These are phyloP conservation scores for Solidago caesia DNA, from an alignment of 129 eudicot genomes.

Conservation along the genomic window DNA sequence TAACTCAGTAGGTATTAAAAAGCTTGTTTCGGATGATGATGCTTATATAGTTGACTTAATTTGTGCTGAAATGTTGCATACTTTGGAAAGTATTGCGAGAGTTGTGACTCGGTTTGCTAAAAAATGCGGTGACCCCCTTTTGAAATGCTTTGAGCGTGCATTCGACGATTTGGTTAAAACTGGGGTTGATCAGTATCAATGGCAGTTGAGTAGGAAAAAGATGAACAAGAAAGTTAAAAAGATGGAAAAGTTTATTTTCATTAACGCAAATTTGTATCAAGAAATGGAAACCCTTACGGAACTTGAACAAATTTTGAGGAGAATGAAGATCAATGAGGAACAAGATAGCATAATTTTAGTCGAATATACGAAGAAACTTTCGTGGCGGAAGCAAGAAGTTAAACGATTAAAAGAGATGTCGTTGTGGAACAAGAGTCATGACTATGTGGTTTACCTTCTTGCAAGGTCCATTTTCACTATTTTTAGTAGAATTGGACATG, in stretches of 20 bases:
- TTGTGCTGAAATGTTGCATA: conserved; percentile 65
- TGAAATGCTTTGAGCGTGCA: conserved; percentile 61
- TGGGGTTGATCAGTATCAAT: conserved; percentile 56
- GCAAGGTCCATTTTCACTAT: conserved; percentile 68
- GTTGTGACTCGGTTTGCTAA: conserved; percentile 63
- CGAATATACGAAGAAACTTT: conserved; percentile 50
- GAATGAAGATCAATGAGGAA: conserved; percentile 58
- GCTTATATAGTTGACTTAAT: conserved; percentile 52
- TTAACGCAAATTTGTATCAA: conserved; percentile 65
- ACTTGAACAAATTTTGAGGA: conserved; percentile 71
- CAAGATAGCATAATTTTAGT: conserved; percentile 46
- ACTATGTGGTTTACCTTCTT: conserved; percentile 57
- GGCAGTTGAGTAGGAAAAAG: conserved; percentile 67
- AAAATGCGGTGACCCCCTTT: conserved; percentile 60
- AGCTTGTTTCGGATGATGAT: conserved; percentile 69
- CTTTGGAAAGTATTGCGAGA: conserved; percentile 49
- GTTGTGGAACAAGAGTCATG: conserved; percentile 67
- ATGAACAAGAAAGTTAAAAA: conserved; percentile 72
- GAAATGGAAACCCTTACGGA: conserved; percentile 71
- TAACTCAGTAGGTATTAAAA: conserved; percentile 60
- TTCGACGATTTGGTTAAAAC: conserved; percentile 46
- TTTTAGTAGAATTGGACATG: conserved; percentile 52
- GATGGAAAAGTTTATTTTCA: conserved; percentile 58
- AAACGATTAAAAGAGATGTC: conserved; percentile 63
- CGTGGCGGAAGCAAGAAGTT: conserved; percentile 65